Percentiles rank a stretch among this genome's conserved stretches.
Conservation (phyloP, 177 flowering plant genomes). For the Vitis hybrid region DNA sequence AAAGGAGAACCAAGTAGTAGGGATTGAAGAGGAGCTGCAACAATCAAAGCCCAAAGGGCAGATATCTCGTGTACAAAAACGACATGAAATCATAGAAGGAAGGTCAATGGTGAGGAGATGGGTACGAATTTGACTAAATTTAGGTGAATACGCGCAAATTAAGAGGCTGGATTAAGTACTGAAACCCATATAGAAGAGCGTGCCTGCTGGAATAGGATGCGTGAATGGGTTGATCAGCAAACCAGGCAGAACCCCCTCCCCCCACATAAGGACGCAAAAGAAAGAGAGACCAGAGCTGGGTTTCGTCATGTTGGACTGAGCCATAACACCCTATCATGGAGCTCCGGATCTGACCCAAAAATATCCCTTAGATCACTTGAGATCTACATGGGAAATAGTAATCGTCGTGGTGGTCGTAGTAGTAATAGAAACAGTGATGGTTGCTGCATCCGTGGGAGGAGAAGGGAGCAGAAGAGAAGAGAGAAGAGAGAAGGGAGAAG, state of each 20-base stretch:
- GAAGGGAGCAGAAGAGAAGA: constrained; percentile 1
- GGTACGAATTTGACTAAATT: neutral
- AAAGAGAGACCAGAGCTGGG: constrained; percentile 11
- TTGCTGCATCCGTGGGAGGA: no score
- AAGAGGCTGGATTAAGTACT: neutral
- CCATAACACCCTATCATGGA: constrained; percentile 7
- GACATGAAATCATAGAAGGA: constrained; percentile 25
- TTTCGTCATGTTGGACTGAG: constrained; percentile 10
- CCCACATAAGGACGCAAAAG: neutral
- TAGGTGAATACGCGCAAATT: neutral
- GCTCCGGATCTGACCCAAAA: constrained; percentile 24
- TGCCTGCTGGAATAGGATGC: neutral
- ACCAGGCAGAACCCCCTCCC: neutral
- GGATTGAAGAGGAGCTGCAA: no score
- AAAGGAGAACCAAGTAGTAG: no score
- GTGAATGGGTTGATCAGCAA: neutral
- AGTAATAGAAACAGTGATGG: neutral
- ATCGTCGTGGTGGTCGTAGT: neutral
- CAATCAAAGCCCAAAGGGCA: no score
- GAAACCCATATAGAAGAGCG: neutral
- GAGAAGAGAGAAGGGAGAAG: constrained; percentile 1
- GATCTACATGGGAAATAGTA: neutral
- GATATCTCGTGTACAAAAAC: constrained; percentile 3
- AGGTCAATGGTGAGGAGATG: neutral
- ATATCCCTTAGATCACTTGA: neutral